Evolutionary conservation across 1,284 basidiomycete genomes (phyloP).

Genomic region (Amylostereum areolatum): DNA sequence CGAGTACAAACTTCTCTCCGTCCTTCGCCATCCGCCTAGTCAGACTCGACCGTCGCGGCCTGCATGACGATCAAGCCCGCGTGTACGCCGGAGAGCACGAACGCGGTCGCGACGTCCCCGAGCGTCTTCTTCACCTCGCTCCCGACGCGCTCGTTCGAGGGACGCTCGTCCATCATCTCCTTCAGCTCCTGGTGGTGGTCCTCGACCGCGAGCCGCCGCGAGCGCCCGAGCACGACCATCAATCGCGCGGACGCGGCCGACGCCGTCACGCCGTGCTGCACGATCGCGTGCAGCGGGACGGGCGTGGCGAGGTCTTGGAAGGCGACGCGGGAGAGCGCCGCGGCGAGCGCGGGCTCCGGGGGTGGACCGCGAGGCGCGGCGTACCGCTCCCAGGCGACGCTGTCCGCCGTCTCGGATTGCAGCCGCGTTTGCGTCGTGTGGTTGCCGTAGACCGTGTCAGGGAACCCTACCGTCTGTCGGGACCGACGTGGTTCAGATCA

Average conservation of each 20-base stretch:
- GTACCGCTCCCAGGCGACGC: constrained; percentile 35
- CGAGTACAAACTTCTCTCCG: too few relatives aligned
- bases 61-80: constrained; percentile 70
- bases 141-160: constrained; percentile 38
- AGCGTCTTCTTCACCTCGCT: constrained; percentile 71
- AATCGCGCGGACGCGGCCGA: constrained; percentile 27
- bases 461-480: constrained; percentile 26
- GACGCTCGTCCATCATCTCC: constrained; percentile 50
- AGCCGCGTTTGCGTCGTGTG: constrained; percentile 33
- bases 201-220: constrained; percentile 60
- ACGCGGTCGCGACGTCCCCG: constrained; percentile 73
- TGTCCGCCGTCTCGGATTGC: constrained; percentile 42
- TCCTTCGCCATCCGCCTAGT: neutral
- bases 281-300: constrained; percentile 46
- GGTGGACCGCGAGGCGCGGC: constrained; percentile 19
- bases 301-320: constrained; percentile 50
- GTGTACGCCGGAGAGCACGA: constrained; percentile 56
- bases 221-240: constrained; percentile 65
- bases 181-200: constrained; percentile 61
- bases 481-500: constrained; percentile 8
- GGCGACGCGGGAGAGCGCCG: constrained; percentile 43
- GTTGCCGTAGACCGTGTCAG: constrained; percentile 41
- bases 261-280: constrained; percentile 26
- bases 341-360: constrained; percentile 21
- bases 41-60: constrained; percentile 31